Base-by-base conservation (phyloP, 2,329 filamentous ascomycete genomes). In the Amauroascus verrucosus region DNA sequence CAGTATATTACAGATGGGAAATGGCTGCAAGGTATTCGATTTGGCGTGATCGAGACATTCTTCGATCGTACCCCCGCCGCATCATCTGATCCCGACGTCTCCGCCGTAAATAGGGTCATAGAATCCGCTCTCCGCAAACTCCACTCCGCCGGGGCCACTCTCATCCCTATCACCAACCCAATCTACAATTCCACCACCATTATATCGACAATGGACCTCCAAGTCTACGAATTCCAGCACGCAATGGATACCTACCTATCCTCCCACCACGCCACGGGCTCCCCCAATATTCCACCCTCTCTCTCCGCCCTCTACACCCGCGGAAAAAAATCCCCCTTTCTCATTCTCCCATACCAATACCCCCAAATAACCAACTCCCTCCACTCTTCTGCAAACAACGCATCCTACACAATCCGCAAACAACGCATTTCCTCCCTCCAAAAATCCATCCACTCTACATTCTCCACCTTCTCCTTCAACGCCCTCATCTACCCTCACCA, bases 401-500 rank as follows among this genome's bases (percentile, higher is more conserved):
- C 64, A 1, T 73, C 72, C 35, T 85, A 84, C 61, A 59, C 67
- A 2, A 46, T 60, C n/a, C 68, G 72, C 9, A 71, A 76, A 50
- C 58, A 67, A 3, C 72, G 70, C 1, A 82, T 85, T 54, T 65
- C 68, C 6, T 70, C 76, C 48, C 71, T 85, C 13, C 81, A 75
- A 2, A 62, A 71, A 1, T 67, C 73, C 0, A 66, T 84, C 1
- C 66, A 70, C n/a, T 56, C 65, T 2, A 80, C 78, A 0, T 81
- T 84, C 55, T 62, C 66, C 0, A 54, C 61, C 0, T 67, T 80
- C 57, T 56, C 64, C 0, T 69, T 85, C 13, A 77, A 82, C 61
- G 80, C 77, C 0, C 60, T 84, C 33, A 75, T 83, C 59, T 85
- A 84, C 64, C 81, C 82, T 0, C 76, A 84, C 62, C 82, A 85